Evolutionary conservation across 2,329 filamentous ascomycete species (phyloP), one percentile per base, ranked within the genome.

Genomic region (Hypocrella siamensis): DNA sequence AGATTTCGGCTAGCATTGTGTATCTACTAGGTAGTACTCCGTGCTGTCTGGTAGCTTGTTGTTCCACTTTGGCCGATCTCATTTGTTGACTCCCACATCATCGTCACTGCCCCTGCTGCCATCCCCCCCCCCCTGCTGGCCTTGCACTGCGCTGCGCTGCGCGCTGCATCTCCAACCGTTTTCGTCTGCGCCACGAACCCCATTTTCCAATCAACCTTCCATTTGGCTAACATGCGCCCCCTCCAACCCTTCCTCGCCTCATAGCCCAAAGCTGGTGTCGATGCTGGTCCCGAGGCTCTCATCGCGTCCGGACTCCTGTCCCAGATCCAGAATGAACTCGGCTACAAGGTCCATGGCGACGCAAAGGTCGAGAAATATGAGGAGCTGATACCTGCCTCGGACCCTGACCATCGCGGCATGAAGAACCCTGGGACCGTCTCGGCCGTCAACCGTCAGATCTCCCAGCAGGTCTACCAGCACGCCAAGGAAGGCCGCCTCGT

Each of bases 381-480:
- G 34, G 75, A 88, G 39, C 64, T 86, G 19, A 66, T 80, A 26
- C 83, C 84, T 19, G 50, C 62, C 19, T 53, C 54, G 5, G 88
- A 94, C 58, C 80, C 84, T 7, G 76, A 80, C 40, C 73, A 82
- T 67, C 80, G 86, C 36, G 73, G 73, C 58, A 98, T 98, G 90
- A 93, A 93, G 73, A 86, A 88, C 59, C 82, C 90, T 10, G 74
- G 70, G 42, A 74, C 80, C 38, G 88, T 93, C 41, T 88, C 79
- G 41, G 78, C 81, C 35, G 88, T 93, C 30, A 96, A 84, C 3
- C 58, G 77, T 48, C 67, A 73, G 45, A 77, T 98, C 40, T 76
- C 75, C 53, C 63, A 76, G 35, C 83, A 94, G 59, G 83, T 93
- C 31, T 94, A 96, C 64, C 64, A 72, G 41, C 84, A 96, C 50